Base-by-base conservation (phyloP, 2,329 filamentous ascomycete species). In the Colletotrichum plurivorum region DNA sequence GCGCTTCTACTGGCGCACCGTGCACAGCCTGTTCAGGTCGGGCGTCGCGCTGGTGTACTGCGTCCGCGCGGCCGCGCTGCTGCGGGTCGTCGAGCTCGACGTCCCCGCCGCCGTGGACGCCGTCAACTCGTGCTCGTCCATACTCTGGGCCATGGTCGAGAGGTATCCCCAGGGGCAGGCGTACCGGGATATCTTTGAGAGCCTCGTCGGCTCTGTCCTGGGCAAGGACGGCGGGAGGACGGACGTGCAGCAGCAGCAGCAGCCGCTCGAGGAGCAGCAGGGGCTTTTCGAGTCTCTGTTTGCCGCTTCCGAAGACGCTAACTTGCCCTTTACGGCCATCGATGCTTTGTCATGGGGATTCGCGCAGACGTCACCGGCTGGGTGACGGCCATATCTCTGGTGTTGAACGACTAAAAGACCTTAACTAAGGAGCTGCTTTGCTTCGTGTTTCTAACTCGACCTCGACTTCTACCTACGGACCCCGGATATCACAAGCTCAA, bases 71-170 rank as follows among this genome's bases (percentile, higher is more conserved):
- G 13, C 3, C 48, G 56, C 0, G 49, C 39, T 0, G 16, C 62
- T 0, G 49, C 62, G 0, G 46, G 36, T 4, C n/a, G 51, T 1
- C 25, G 70, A 62, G 0, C 54, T 75, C 2, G 60, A 72, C 16
- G 16, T 31, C 0, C 56, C 61, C 1, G 48, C 71, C 0, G 16
- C 72, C 36, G 63, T 62, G 2, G 67, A 41, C 2, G 45, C 62
- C 0, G 67, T 76, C 9, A 71, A 73, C 12, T 57, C 72, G 1
- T 77, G 76, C 31, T 71, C 67, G 0, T 73, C 75, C 0, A 63
- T 77, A 5, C 62, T 77, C 0, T 77, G 76, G 76, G 76, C 71
- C 0, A 76, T 77, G 76, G 76, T 74, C 4, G 76, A 77, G 56
- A 65, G 75, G 13, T 76, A 76, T 39, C 74, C 73, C 1, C 59